Percentiles rank a stretch among this genome's conserved stretches.
Conservation (phyloP, 139 green algal species). For the Desmodesmus armatus region DNA sequence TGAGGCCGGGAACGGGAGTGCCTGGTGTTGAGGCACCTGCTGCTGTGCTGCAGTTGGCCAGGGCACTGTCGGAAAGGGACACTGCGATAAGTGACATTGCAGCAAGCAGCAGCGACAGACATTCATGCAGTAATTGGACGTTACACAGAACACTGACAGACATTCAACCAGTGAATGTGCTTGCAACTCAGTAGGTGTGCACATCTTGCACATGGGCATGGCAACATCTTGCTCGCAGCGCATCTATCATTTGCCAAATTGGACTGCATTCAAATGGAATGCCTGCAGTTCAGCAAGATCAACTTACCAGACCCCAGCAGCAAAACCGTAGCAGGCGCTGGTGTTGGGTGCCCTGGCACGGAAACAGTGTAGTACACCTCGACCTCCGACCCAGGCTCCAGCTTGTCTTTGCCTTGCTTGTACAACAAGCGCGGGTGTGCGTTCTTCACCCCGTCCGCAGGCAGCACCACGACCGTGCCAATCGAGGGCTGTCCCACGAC, state of each 20-base stretch:
- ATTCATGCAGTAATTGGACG: neutral
- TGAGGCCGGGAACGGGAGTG: neutral
- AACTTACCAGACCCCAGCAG: constrained; percentile 29
- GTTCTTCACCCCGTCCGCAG: no score
- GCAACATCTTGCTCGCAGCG: no score
- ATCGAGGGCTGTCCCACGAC: no score
- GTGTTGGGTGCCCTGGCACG: neutral
- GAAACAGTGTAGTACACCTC: constrained; percentile 20
- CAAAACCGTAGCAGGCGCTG: neutral
- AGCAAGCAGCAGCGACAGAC: neutral
- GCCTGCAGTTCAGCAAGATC: neutral
- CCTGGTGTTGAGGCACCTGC: neutral
- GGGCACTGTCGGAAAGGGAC: neutral
- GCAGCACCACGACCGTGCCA: no score
- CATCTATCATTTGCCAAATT: neutral
- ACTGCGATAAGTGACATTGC: neutral
- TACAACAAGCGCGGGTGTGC: no score
- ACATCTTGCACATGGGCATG: no score
- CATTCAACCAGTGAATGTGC: neutral
- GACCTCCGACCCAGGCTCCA: neutral
- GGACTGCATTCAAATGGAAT: neutral
- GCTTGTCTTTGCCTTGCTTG: no score
- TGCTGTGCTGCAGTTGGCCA: constrained; percentile 9
- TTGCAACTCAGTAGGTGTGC: neutral
- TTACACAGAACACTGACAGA: neutral